Evolutionary conservation across 768 basidiomycete species (phyloP), one percentile per base, ranked within the genome.

Genomic region (Podaxis sp.): DNA sequence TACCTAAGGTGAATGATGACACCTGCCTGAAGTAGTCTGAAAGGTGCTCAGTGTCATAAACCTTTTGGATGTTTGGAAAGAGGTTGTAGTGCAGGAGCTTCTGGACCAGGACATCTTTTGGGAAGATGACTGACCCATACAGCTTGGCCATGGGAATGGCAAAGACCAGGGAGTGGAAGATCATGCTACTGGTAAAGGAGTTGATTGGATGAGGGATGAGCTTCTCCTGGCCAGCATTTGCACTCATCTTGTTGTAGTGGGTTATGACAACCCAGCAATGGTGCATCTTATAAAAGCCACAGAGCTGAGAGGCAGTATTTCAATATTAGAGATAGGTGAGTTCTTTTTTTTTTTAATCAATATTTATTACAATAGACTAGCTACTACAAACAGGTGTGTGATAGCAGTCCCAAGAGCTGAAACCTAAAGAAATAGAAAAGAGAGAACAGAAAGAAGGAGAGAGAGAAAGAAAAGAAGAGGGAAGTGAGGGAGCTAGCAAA

Each of bases 121-220:
- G 19, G n/a, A 48, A 48, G 13, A 48, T 17, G 46, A 48, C n/a
- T 7, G 46, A 7, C n/a, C 3, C 46, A 19, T 2, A 48, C 7
- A 48, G 7, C n/a, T 22, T 48, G n/a, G 46, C 46, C 7, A 48
- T 15, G 19, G 46, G 46, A 7, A 48, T 2, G n/a, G 13, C 46
- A 48, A 48, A 48, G 46, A 48, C n/a, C 7, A 48, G n/a, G 15
- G 46, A 48, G 7, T 48, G 46, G 19, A 48, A 48, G n/a, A 48
- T 7, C 46, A 48, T 48, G n/a, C 19, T 19, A 2, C 46, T 5
- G 1, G 63, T 67, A 4, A 75, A 60, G 0, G 57, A 68, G 63
- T 72, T 68, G 0, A 75, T 44, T 0, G 69, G 63, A 48, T 72
- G 71, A 1, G 74, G 75, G 13, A 75, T 71, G 5, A 73, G 64